Conservation (phyloP, 495 filamentous ascomycete genomes). For the Aspergillus indologenus region DNA sequence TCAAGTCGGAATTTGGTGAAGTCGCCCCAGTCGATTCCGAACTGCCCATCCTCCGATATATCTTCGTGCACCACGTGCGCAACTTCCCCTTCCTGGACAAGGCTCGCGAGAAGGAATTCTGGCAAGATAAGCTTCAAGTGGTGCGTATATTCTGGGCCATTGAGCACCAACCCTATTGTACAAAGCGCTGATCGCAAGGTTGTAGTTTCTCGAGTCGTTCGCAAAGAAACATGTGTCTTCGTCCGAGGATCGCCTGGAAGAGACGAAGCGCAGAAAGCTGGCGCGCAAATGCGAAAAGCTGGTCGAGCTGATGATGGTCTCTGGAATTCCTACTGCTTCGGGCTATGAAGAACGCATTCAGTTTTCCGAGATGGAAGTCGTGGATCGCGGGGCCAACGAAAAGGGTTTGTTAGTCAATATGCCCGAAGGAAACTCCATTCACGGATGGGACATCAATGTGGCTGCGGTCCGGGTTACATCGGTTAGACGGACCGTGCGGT, state of each 20-base stretch:
- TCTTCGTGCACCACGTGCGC: conserved; percentile 96
- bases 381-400: conserved; percentile 88
- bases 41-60: conserved; percentile 88
- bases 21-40: conserved; percentile 92
- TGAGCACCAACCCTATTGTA: neutral
- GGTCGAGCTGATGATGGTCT: conserved; percentile 99
- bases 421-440: conserved; percentile 85
- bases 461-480: conserved; percentile 79
- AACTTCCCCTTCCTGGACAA: conserved; percentile 97
- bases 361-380: conserved; percentile 94
- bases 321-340: conserved; percentile 89
- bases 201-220: conserved; percentile 91
- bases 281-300: conserved; percentile 91
- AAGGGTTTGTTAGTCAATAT: conserved; percentile 79
- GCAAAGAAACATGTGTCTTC: conserved; percentile 97
- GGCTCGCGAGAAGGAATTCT: conserved; percentile 97
- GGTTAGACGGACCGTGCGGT: conserved; percentile 80
- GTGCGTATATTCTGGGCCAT: conserved; percentile 50
- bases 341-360: conserved; percentile 96
- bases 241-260: conserved; percentile 90
- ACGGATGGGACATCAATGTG: conserved; percentile 97
- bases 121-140: conserved; percentile 96
- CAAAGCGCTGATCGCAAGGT: neutral
- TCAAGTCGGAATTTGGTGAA: conserved; percentile 87
- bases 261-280: conserved; percentile 91